Percentiles rank a stretch among this genome's conserved stretches.
phyloP scores from a whole-genome alignment of 176 grass and related monocot species.

The Eragrostis nindensis region DNA sequence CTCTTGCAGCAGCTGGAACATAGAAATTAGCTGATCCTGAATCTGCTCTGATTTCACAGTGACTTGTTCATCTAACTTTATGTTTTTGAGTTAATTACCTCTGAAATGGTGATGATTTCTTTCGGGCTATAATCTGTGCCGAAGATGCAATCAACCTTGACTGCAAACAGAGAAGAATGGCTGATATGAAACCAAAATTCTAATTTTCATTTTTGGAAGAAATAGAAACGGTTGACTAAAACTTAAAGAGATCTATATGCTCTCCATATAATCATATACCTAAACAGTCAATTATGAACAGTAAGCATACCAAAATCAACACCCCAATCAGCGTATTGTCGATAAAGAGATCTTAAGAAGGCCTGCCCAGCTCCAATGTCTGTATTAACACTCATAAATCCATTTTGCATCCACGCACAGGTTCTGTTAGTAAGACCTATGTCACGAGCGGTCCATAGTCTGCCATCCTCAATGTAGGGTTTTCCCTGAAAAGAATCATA shows the following conservation, averaged over 20 bases:
- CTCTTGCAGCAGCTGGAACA: constrained; percentile 71
- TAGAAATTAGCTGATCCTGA: constrained; percentile 29
- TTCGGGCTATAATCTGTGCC: constrained; percentile 77
- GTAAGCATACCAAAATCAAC: constrained; percentile 82
- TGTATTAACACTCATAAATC: constrained; percentile 95
- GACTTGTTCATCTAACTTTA: constrained; percentile 7
- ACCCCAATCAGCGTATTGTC: constrained; percentile 82
- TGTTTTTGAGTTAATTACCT: constrained; percentile 52
- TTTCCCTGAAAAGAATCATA: constrained; percentile 57
- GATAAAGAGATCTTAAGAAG: constrained; percentile 90
- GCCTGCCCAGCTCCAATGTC: constrained; percentile 73
- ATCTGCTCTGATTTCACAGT: constrained; percentile 3
- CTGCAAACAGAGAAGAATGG: constrained; percentile 49
- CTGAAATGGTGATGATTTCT: constrained; percentile 75
- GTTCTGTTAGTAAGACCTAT: constrained; percentile 75
- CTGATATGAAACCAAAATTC: constrained; percentile 1
- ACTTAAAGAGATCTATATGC: not conserved
- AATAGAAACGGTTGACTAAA: constrained; percentile 14
- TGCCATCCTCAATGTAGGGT: constrained; percentile 56
- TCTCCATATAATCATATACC: not conserved
- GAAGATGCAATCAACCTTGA: constrained; percentile 95
- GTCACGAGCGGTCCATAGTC: constrained; percentile 67
- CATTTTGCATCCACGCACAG: constrained; percentile 77
- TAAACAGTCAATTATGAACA: not conserved
- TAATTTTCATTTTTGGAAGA: not conserved